Evolutionary conservation across 805 yeast species (phyloP).

Genomic region (Lachancea cidri): DNA sequence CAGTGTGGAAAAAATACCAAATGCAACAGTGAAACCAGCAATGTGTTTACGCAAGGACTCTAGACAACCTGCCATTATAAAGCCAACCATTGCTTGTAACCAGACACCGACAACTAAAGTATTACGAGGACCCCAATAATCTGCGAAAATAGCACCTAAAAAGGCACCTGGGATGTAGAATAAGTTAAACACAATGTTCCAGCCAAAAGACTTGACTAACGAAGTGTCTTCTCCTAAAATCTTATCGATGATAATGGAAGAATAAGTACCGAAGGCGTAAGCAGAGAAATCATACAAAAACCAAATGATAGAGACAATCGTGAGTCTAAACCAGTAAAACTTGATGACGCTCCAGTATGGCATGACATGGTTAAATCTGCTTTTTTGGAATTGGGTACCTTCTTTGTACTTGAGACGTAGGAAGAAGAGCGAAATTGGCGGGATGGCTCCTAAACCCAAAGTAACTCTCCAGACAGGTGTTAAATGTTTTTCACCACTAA

Average conservation of each 20-base stretch:
- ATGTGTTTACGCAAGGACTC: conserved; percentile 50
- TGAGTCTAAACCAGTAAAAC: conserved; percentile 78
- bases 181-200: conserved; percentile 84
- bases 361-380: conserved; percentile 56
- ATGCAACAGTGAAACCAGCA: conserved; percentile 78
- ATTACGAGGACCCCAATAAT: conserved; percentile 85
- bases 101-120: conserved; percentile 66
- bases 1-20: conserved; percentile 78
- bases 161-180: conserved; percentile 90
- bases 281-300: conserved; percentile 84
- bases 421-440: conserved; percentile 73
- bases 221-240: conserved; percentile 55
- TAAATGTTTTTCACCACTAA: conserved; percentile 64
- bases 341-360: conserved; percentile 70
- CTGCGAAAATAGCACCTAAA: conserved; percentile 80
- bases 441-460: conserved; percentile 84
- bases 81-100: conserved; percentile 75
- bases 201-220: conserved; percentile 74
- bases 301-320: conserved; percentile 75
- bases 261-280: conserved; percentile 83
- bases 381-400: conserved; percentile 63
- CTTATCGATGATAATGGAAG: conserved; percentile 58
- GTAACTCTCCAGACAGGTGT: conserved; percentile 89
- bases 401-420: conserved; percentile 73
- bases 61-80: conserved; percentile 73